Evolutionary conservation across 2,329 filamentous ascomycete genomes (phyloP).

Genomic region (Trichoderma pleuroti): DNA sequence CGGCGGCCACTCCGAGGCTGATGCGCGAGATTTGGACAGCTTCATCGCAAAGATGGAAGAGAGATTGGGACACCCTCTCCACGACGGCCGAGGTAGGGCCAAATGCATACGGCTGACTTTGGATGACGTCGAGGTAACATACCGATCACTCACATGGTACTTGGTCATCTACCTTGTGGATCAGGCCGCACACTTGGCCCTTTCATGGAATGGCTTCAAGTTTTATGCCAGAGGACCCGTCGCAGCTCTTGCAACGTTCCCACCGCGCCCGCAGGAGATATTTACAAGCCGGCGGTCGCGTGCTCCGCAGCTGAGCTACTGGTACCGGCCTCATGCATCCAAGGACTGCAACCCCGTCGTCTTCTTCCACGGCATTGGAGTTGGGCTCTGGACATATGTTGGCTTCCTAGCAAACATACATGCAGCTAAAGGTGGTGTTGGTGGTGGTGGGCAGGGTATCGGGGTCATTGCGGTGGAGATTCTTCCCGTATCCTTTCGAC

Average conservation of each 20-base stretch:
- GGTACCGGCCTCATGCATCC: constrained; percentile 59
- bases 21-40: constrained; percentile 38
- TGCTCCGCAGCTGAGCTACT: constrained; percentile 56
- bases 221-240: constrained; percentile 42
- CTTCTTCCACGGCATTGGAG: constrained; percentile 68
- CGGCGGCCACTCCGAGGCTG: constrained; percentile 16
- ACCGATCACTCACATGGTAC: constrained; percentile 65
- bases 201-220: constrained; percentile 49
- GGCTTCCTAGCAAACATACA: constrained; percentile 54
- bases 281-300: constrained; percentile 46
- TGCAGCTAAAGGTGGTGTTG: constrained; percentile 25
- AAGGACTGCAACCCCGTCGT: constrained; percentile 52
- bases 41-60: constrained; percentile 53
- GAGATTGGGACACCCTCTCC: constrained; percentile 48
- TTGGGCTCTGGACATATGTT: constrained; percentile 62
- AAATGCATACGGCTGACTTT: constrained; percentile 60
- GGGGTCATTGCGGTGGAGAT: constrained; percentile 64
- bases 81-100: constrained; percentile 53
- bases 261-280: constrained; percentile 52
- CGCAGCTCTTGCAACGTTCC: constrained; percentile 46
- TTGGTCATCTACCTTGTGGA: constrained; percentile 54
- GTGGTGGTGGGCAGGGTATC: constrained; percentile 42
- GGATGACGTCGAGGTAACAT: constrained; percentile 59
- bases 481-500: constrained; percentile 61
- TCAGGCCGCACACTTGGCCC: constrained; percentile 43